Evolutionary conservation across 139 green algal genomes (phyloP).

Genomic region (Klebsormidium nitens): DNA sequence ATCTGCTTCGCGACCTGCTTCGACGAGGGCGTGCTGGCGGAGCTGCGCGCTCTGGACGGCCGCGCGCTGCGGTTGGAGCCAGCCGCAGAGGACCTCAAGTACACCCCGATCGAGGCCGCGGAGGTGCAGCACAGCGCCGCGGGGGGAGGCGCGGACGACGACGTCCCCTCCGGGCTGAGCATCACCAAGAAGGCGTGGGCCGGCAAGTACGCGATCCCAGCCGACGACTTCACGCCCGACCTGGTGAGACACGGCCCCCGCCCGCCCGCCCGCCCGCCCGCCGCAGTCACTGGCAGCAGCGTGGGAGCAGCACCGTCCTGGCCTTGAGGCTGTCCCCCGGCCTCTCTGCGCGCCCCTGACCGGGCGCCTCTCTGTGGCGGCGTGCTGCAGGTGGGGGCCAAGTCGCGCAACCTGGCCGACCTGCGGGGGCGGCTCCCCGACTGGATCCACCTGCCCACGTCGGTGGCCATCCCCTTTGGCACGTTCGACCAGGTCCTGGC

Average conservation of each 20-base stretch:
- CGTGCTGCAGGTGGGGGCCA: conserved; percentile 92
- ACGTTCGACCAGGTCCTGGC: conserved; percentile 83
- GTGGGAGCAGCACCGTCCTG: no score
- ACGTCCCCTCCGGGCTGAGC: conserved; percentile 15
- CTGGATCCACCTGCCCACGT: conserved; percentile 78
- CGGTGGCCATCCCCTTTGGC: conserved; percentile 88
- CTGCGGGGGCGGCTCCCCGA: conserved; percentile 80
- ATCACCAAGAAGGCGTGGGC: conserved; percentile 45
- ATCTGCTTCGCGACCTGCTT: conserved; percentile 57
- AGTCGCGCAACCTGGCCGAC: conserved; percentile 87
- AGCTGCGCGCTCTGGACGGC: conserved; percentile 31
- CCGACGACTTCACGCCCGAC: conserved; percentile 68
- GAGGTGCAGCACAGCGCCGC: conserved; percentile 2
- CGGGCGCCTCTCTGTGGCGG: no score
- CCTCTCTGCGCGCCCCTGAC: not conserved
- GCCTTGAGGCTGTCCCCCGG: no score
- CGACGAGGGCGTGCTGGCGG: conserved; percentile 27
- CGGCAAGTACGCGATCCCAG: conserved; percentile 80
- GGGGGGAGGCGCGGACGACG: not conserved
- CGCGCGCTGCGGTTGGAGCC: conserved; percentile 34
- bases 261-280: no score
- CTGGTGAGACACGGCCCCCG: conserved; percentile 33
- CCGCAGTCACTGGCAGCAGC: no score
- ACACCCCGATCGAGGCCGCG: no score
- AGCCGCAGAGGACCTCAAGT: conserved; percentile 23